Base-by-base conservation (phyloP, 1,139 yeast species). In the Hanseniaspora sp. region DNA sequence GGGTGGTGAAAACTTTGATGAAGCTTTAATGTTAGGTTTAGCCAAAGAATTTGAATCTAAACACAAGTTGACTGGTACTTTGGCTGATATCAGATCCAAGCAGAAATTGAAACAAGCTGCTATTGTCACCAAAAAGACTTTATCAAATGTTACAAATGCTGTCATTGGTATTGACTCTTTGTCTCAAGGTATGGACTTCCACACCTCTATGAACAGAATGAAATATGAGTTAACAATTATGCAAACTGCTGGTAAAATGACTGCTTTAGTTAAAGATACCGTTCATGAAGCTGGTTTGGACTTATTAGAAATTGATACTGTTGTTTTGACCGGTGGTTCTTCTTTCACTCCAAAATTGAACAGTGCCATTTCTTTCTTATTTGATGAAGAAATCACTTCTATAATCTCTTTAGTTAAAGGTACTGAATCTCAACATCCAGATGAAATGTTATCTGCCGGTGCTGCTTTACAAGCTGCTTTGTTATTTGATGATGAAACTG, bases 401-500 rank as follows among this genome's bases (percentile, higher is more conserved):
- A 77, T 90, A 56, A 75, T 82, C 59, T 82, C 97, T 30, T 95
- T 97, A 61, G 74, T 78, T 57, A 88, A 83, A 68, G 62, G 85
- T 59, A 85, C 85, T 70, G 88, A 95, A 56, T 67, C 83, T 58
- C 81, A 84, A 74, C 61, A 65, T 57, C 96, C 99, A 58, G 80
- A 86, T 64, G 98, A 94, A 73, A 77, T 88, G 65, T 76, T 84
- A 61, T 83, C 95, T 61, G 84, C 95, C 68, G 99, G 99, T 72
- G 95, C 96, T 59, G 96, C 98, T 58, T 78, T 92, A 67, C 98
- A 94, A 76, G 98, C 96, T 53, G 80, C 95, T 44, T 74, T 94
- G 68, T 77, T 90, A 60, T 57, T 62, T 47, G 86, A 86, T 64
- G 74, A 80, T 55, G 97, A 90, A 65, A 86, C 78, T 57, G 94